phyloP scores from a whole-genome alignment of 1,284 basidiomycete species.

The Prillingera fragicola region DNA sequence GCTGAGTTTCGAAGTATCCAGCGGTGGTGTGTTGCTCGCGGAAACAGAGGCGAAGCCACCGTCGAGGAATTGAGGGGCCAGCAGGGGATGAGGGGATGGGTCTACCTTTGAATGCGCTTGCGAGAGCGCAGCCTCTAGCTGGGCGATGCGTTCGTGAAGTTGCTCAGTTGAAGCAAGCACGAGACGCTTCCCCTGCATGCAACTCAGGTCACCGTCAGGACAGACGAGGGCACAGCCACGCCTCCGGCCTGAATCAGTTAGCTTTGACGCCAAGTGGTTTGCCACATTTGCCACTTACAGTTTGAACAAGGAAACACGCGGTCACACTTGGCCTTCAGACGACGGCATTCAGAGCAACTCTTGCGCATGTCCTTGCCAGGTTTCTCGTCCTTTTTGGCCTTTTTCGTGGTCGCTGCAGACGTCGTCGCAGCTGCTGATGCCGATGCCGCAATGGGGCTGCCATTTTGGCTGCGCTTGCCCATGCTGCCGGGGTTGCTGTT shows the following conservation, averaged over 20 bases:
- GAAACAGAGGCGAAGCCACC: slow-evolving; percentile 26
- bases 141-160: slow-evolving; percentile 40
- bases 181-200: slow-evolving; percentile 44
- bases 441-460: too few relatives aligned
- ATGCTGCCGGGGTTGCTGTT: too few relatives aligned
- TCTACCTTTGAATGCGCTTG: slow-evolving; percentile 24
- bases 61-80: slow-evolving; percentile 38
- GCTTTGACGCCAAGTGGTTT: too few relatives aligned
- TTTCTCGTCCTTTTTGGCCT: slow-evolving; percentile 16
- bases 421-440: too few relatives aligned
- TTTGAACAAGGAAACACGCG: slow-evolving; percentile 43
- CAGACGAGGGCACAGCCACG: slow-evolving; percentile 42
- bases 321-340: slow-evolving; percentile 44
- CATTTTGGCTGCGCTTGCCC: too few relatives aligned
- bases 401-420: background rate
- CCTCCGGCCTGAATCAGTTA: slow-evolving; percentile 27
- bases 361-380: slow-evolving; percentile 25
- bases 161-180: slow-evolving; percentile 43
- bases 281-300: slow-evolving; percentile 27
- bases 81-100: slow-evolving; percentile 26
- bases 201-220: slow-evolving; percentile 43
- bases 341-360: slow-evolving; percentile 41
- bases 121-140: slow-evolving; percentile 39
- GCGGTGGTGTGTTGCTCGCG: background rate
- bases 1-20: background rate